A percentile compares a stretch with the other conserved stretches of the same genome.
phyloP scores from a whole-genome alignment of 208 protist genomes.

The Balamuthia mandrillaris region DNA sequence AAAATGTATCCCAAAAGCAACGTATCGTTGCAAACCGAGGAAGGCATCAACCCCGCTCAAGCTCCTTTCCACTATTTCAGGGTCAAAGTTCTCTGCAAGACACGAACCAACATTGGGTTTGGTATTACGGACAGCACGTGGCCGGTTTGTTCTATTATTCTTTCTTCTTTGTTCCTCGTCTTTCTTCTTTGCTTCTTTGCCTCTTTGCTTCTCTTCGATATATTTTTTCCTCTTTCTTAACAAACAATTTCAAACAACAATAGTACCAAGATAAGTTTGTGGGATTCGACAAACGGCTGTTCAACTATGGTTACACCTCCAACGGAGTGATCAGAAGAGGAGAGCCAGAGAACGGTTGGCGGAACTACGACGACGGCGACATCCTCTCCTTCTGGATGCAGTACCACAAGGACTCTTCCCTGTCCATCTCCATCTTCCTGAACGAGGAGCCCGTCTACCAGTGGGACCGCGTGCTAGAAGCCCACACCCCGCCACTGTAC shows the following conservation, averaged over 20 bases:
- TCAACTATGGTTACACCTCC: constrained; percentile 33
- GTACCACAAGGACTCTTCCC: not conserved
- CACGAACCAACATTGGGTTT: constrained; percentile 10
- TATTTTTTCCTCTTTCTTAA: not conserved
- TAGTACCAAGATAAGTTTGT: constrained; percentile 32
- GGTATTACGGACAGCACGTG: constrained; percentile 12
- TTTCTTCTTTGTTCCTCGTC: not conserved
- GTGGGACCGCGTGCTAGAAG: not conserved
- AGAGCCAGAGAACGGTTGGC: not conserved
- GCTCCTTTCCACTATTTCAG: no score
- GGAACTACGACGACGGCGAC: constrained; percentile 8
- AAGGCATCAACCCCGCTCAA: not conserved
- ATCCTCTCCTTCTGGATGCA: not conserved
- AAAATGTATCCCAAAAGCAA: no score
- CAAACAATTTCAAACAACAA: not conserved
- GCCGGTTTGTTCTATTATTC: not conserved
- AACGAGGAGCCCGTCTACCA: not conserved
- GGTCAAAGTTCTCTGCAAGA: no score
- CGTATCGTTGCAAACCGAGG: not conserved
- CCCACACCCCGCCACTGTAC: constrained; percentile 27
- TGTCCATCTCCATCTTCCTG: constrained; percentile 16
- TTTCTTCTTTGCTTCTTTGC: not conserved
- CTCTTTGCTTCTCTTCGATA: not conserved
- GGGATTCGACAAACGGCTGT: not conserved
- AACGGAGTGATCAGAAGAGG: constrained; percentile 30